A percentile compares a stretch with the other conserved stretches of the same genome.
Conservation (phyloP, 495 filamentous ascomycete genomes). For the Penicillium chermesinum region DNA sequence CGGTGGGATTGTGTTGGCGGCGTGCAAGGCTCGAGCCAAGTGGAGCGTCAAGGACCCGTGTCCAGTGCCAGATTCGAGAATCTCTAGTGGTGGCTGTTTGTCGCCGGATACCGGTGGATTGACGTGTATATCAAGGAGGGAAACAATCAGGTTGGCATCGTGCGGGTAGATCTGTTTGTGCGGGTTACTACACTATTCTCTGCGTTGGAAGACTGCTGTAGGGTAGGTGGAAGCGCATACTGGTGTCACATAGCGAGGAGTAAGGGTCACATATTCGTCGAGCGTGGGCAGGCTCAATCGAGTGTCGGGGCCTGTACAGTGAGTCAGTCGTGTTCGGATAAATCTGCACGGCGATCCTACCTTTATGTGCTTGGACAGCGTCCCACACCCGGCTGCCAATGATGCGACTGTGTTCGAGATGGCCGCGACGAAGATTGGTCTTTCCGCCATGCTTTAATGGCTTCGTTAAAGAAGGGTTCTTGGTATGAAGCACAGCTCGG, state of each 20-base stretch:
- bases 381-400: conserved; percentile 58
- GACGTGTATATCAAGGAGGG: conserved; percentile 67
- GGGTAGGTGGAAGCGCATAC: conserved; percentile 36
- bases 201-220: background rate
- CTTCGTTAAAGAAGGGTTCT: conserved; percentile 45
- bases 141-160: conserved; percentile 67
- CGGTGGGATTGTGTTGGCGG: conserved; percentile 53
- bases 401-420: conserved; percentile 53
- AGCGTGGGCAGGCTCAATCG: conserved; percentile 59
- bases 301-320: conserved; percentile 36
- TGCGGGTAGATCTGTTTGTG: conserved; percentile 61
- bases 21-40: conserved; percentile 69
- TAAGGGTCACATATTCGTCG: conserved; percentile 63
- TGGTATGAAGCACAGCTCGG: conserved; percentile 48
- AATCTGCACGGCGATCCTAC: conserved; percentile 14
- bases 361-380: conserved; percentile 47
- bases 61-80: conserved; percentile 78
- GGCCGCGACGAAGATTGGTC: conserved; percentile 45
- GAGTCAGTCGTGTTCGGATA: conserved; percentile 3
- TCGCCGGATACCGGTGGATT: conserved; percentile 31
- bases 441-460: conserved; percentile 43
- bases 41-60: conserved; percentile 71
- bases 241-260: conserved; percentile 64
- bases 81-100: conserved; percentile 45
- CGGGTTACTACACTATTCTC: background rate